A percentile compares a stretch with the other conserved stretches of the same genome.
Conservation (phyloP, 2,329 filamentous ascomycete genomes). For the Onygenales sp. region DNA sequence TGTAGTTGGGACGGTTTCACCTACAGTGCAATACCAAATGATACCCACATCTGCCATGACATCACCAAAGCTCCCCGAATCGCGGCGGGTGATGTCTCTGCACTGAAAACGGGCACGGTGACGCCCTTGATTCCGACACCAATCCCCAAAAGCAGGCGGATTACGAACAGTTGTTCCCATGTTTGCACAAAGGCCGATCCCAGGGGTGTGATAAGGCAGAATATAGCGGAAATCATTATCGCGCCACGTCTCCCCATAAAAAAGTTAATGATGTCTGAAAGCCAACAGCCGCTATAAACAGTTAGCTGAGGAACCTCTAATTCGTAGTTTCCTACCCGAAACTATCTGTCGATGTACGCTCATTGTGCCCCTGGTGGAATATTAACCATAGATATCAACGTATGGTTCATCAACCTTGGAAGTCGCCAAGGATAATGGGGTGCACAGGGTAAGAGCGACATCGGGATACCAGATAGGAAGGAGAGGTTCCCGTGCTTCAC, state of each 20-base stretch:
- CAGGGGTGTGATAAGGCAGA: constrained; percentile 59
- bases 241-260: constrained; percentile 51
- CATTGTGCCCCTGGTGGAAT: too few species aligned
- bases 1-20: too few species aligned
- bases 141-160: constrained; percentile 48
- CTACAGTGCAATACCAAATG: constrained; percentile 18
- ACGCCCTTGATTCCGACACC: constrained; percentile 55
- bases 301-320: constrained; percentile 1
- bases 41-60: constrained; percentile 38
- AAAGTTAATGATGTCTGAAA: constrained; percentile 56
- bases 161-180: constrained; percentile 49
- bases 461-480: not conserved
- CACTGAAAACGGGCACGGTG: constrained; percentile 46
- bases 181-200: constrained; percentile 52
- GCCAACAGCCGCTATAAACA: constrained; percentile 49
- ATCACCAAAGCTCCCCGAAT: constrained; percentile 50
- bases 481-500: not conserved
- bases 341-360: too few species aligned
- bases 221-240: constrained; percentile 55
- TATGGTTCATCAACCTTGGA: too few species aligned
- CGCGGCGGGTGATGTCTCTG: constrained; percentile 46
- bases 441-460: too few species aligned
- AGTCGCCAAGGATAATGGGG: not conserved
- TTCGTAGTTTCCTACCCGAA: not conserved
- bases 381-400: too few species aligned